Evolutionary conservation across 2,329 filamentous ascomycete species (phyloP).

Genomic region (Colletotrichum limetticola): DNA sequence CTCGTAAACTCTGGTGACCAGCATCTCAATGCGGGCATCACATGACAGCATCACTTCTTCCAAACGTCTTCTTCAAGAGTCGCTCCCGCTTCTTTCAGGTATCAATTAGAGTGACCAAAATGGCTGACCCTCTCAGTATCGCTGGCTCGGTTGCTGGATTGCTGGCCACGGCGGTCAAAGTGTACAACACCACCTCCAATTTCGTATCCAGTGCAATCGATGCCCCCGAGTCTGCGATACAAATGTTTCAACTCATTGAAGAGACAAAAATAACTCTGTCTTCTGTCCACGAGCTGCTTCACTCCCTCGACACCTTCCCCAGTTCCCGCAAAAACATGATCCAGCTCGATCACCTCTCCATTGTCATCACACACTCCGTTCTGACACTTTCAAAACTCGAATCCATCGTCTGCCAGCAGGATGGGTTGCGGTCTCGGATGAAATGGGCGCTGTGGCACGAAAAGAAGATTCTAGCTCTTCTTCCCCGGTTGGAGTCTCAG

Average conservation of each 20-base stretch:
- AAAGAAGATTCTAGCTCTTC: neutral
- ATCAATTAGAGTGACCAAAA: neutral
- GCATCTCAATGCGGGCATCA: no score
- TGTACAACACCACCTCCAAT: neutral
- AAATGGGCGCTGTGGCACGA: neutral
- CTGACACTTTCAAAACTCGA: neutral
- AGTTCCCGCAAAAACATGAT: neutral
- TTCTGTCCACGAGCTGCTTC: neutral
- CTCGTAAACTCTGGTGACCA: neutral
- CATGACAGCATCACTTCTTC: neutral
- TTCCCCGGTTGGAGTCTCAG: neutral
- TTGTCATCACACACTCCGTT: neutral
- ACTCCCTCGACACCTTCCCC: fast-evolving
- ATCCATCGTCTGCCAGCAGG: neutral
- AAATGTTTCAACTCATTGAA: neutral
- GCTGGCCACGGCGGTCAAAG: neutral
- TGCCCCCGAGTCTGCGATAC: neutral
- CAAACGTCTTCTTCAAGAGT: neutral
- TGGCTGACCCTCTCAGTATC: neutral
- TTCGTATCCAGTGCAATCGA: neutral
- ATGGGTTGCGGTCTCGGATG: neutral
- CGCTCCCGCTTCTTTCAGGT: neutral
- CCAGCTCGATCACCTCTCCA: neutral
- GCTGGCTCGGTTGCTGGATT: neutral
- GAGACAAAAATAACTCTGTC: neutral